Evolutionary conservation across 2,329 filamentous ascomycete genomes (phyloP), one percentile per base, ranked within the genome.

Genomic region (Davidsoniella neocaledoniae): DNA sequence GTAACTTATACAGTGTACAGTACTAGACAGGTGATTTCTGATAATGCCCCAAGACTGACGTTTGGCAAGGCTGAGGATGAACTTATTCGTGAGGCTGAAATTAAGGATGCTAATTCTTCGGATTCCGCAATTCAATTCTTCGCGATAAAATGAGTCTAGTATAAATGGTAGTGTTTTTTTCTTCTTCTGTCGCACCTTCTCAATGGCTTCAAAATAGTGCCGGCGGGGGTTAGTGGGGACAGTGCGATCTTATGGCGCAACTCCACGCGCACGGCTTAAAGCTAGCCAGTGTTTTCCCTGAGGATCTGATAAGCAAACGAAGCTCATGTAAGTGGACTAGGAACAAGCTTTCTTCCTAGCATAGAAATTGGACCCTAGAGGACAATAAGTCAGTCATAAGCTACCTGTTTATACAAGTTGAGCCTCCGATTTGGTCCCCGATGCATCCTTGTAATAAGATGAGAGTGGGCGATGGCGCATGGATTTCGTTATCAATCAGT

Each of bases 191-290:
- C 26, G 26, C 26, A 33, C 8, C 8, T 33, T 33, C 8, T 12
- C 29, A 10, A 12, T 5, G 29, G 29, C 9, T 33, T 33, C 8
- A 33, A 33, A 33, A 21, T 6, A 14, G 41, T 10, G 41, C 25
- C 25, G 12, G 41, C 26, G 26, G 49, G 49, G 49, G 43, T 40
- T 41, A 50, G 42, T 46, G 29, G 49, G 43, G 38, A 26, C 49
- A 23, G 49, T 51, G 49, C 26, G 16, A 38, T 23, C 33, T 47
- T 14, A 29, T 26, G 33, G 17, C 5, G 3, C 1, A 14, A 10
- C 25, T 12, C 2, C 14, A 37, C 36, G 26, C 14, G 29, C 47
- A 49, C 47, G 39, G 36, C 19, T n/a, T 10, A 2, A 9, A 8
- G 9, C n/a, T 7, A 40, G n/a, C 19, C 10, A 16, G 26, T 17